Conservation (phyloP, 108 stramenopile genomes). For the Parietichytrium sp. region DNA sequence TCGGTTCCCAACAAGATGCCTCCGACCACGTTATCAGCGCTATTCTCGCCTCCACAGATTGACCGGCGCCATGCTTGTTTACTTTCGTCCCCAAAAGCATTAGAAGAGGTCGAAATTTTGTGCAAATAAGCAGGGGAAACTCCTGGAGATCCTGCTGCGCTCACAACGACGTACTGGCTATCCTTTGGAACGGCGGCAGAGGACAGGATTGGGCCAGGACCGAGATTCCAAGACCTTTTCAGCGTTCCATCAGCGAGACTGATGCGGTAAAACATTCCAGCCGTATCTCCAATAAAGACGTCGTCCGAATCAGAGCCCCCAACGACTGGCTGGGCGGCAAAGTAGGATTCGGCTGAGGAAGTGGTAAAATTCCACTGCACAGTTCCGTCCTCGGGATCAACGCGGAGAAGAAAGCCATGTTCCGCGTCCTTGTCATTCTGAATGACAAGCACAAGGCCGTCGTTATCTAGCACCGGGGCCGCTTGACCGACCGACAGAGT, state of each 20-base stretch:
- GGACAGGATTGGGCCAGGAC: not conserved
- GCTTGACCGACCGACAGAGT: not conserved
- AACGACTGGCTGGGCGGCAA: not conserved
- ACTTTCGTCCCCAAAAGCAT: not conserved
- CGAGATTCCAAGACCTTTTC: not conserved
- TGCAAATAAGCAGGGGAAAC: not conserved
- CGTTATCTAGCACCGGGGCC: not conserved
- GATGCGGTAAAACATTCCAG: conserved; percentile 2
- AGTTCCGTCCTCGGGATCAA: not conserved
- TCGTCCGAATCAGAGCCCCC: not conserved
- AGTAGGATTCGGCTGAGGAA: not conserved
- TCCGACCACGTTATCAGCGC: not conserved
- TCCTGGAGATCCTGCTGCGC: not conserved
- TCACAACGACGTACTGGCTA: not conserved
- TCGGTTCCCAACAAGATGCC: not conserved
- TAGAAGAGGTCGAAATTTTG: not conserved
- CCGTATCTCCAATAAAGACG: not conserved
- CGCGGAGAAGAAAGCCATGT: not conserved
- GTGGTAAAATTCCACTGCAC: not conserved
- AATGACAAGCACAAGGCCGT: not conserved
- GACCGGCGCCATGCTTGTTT: conserved; percentile 15
- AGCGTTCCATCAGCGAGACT: not conserved
- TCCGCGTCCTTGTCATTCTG: not conserved
- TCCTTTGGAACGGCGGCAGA: not conserved
- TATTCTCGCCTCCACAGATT: not conserved